phyloP scores from a whole-genome alignment of 768 basidiomycete genomes.

The Glaciozyma martinii region DNA sequence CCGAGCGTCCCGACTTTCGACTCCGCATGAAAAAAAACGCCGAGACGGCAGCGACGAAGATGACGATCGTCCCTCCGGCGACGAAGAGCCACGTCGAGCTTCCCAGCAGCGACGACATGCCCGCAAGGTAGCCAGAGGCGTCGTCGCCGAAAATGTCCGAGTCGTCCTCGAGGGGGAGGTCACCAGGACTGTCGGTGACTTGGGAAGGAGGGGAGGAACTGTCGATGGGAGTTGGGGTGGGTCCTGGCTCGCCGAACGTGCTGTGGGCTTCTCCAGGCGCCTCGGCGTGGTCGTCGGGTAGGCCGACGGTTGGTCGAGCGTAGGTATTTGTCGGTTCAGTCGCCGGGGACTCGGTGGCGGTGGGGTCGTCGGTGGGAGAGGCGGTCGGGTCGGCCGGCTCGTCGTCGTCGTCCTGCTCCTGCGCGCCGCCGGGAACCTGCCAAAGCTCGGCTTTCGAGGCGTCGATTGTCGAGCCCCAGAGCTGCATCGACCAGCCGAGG shows the following conservation, averaged over 20 bases:
- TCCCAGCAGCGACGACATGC: constrained; percentile 61
- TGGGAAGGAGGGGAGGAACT: constrained; percentile 46
- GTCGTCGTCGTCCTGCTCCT: constrained; percentile 6
- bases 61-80: constrained; percentile 63
- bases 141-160: constrained; percentile 33
- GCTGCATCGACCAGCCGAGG: constrained; percentile 80
- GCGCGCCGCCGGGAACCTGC: constrained; percentile 18
- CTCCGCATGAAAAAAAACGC: constrained; percentile 74
- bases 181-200: constrained; percentile 28
- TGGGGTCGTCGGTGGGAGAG: background rate
- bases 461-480: constrained; percentile 85
- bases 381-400: background rate
- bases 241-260: constrained; percentile 69
- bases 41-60: constrained; percentile 62
- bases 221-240: background rate
- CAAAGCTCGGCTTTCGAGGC: constrained; percentile 49
- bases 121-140: constrained; percentile 56
- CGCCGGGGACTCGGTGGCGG: background rate
- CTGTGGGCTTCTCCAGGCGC: constrained; percentile 67
- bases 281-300: constrained; percentile 76
- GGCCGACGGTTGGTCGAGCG: constrained; percentile 73
- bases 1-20: constrained; percentile 22
- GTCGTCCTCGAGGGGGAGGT: constrained; percentile 25
- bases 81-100: constrained; percentile 84
- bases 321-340: constrained; percentile 50